Evolutionary conservation across 805 yeast genomes (phyloP), one percentile per base, ranked within the genome.

Genomic region (Zygotorulaspora chibaensis): DNA sequence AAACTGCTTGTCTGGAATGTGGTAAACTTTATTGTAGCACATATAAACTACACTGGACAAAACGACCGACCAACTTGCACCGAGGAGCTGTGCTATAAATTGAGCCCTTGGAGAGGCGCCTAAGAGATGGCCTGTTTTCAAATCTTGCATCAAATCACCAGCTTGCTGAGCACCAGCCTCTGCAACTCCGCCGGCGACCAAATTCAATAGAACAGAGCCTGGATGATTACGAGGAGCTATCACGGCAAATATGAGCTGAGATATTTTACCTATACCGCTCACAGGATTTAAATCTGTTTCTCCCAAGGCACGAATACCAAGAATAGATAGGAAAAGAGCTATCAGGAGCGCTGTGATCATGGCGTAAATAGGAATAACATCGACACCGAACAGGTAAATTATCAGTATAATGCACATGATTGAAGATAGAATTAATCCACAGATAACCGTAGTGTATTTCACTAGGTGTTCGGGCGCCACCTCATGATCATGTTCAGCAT

Each of bases 81-180:
- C 99, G 34, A 89, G 76, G 11, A 89, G 54, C 66, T 93, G 98
- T 0, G 97, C 98, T 16, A 80, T 61, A 56, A 93, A 90, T 66
- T 93, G 99, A 3, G 95, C 95, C 50, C 75, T 77, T 13, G 96
- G 96, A 0, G 96, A 85, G 0, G 98, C 97, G 12, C 95, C 96
- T 2, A 91, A 59, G 43, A 91, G 66, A 65, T 87, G 91, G 0
- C 98, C 98, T 0, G 99, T 90, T 63, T 93, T 93, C 55, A 91
- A 72, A 67, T 93, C 98, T 69, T 91, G 99, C 96, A 93, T 87
- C 60, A 91, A 72, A 67, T 91, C 99, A 26, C 99, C 98, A 2
- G 98, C 97, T 67, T 91, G 99, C 68, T 93, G 98, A 2, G 99
- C 96, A 8, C 98, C 98, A 0, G 98, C 97, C 68, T 91, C 99